A percentile compares a stretch with the other conserved stretches of the same genome.
phyloP scores from a whole-genome alignment of 83 land plant genomes.

The Diphasiastrum complanatum region DNA sequence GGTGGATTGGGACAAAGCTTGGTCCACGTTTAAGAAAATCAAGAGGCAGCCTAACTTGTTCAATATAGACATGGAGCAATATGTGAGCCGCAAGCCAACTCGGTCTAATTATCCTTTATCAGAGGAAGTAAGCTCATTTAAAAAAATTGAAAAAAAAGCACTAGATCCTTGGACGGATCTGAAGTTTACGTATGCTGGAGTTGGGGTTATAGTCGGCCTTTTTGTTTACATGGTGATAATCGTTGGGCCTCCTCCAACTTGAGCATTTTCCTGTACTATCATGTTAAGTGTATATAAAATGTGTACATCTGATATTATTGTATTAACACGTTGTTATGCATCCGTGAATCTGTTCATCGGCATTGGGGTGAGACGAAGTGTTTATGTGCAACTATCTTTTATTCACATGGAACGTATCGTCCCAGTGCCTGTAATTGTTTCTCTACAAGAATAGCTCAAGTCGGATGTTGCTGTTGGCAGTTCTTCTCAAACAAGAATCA shows the following conservation, averaged over 20 bases:
- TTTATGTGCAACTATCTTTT: too few species aligned
- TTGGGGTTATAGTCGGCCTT: constrained; percentile 46
- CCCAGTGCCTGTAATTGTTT: too few species aligned
- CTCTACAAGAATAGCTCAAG: too few species aligned
- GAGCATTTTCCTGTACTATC: too few species aligned
- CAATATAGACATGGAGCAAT: constrained; percentile 64
- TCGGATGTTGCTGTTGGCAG: too few species aligned
- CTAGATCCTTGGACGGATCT: constrained; percentile 79
- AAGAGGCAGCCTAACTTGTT: constrained; percentile 41
- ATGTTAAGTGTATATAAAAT: too few species aligned
- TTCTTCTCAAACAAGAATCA: too few species aligned
- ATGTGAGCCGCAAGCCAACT: constrained; percentile 76
- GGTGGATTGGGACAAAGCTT: constrained; percentile 93
- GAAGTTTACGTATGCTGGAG: constrained; percentile 61
- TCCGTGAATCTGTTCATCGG: too few species aligned
- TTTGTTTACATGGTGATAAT: constrained; percentile 40
- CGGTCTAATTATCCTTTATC: constrained; percentile 63
- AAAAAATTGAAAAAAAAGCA: constrained; percentile 64
- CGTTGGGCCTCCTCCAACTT: constrained; percentile 35
- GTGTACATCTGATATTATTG: too few species aligned
- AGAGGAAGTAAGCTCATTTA: constrained; percentile 78
- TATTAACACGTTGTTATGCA: too few species aligned
- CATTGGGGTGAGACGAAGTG: too few species aligned
- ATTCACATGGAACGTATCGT: too few species aligned
- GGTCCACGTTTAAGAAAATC: constrained; percentile 59